These are phyloP conservation scores for Adansonia digitata DNA, from an alignment of 345 rosid species.

Conservation along the genomic window DNA sequence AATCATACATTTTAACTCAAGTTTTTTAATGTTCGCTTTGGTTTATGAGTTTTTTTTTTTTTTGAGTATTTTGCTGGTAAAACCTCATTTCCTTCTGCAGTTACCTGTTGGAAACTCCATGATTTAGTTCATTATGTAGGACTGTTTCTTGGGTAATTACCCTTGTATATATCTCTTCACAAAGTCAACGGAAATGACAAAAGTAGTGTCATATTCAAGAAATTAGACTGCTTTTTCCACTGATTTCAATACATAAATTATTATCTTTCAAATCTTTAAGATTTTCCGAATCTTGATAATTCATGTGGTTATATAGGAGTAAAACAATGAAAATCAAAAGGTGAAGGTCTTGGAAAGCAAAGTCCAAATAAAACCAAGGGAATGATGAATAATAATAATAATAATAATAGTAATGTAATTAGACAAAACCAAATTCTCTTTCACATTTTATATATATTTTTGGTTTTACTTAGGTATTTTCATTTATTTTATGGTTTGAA, in stretches of 20 bases:
- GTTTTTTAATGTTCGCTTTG: neutral
- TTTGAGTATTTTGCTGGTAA: neutral
- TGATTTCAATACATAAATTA: neutral
- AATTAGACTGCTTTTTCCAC: neutral
- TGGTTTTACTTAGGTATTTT: too few species aligned
- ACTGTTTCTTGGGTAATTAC: neutral
- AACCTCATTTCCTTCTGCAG: neutral
- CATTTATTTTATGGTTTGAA: too few species aligned
- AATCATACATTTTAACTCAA: neutral
- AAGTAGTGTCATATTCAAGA: neutral
- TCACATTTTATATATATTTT: too few species aligned
- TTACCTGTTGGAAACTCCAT: neutral
- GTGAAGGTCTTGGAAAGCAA: neutral
- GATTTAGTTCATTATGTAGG: neutral
- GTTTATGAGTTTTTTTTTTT: neutral
- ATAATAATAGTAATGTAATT: too few species aligned
- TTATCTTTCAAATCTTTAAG: neutral
- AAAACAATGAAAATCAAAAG: neutral
- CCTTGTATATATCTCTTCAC: neutral
- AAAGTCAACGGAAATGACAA: neutral
- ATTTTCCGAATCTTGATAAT: too few species aligned
- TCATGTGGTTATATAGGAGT: too few species aligned
- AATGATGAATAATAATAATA: too few species aligned
- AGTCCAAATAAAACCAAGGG: neutral
- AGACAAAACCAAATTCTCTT: too few species aligned